phyloP scores from a whole-genome alignment of 2,329 filamentous ascomycete genomes.

The Camillea tinctor region DNA sequence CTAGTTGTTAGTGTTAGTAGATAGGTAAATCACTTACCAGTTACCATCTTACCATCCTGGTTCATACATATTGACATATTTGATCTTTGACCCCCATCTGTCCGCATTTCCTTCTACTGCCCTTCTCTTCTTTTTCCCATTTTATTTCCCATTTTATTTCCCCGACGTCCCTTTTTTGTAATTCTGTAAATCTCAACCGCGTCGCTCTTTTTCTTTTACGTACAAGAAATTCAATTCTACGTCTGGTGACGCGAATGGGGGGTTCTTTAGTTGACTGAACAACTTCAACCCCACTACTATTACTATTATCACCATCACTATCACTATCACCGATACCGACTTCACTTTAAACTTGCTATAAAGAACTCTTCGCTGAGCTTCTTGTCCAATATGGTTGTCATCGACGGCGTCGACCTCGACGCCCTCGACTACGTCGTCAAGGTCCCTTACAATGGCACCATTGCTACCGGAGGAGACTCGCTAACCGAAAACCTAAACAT shows the following conservation, averaged over 20 bases:
- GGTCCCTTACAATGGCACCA: slow-evolving; percentile 64
- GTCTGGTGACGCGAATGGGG: too few species aligned
- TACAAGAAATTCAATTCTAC: not conserved
- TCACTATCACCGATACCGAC: slow-evolving; percentile 1
- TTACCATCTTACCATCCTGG: not conserved
- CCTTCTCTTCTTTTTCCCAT: too few species aligned
- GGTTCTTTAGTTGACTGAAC: too few species aligned
- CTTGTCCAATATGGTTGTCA: slow-evolving; percentile 32
- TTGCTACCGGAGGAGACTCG: slow-evolving; percentile 65
- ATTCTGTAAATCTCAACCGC: not conserved
- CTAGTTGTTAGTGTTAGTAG: too few species aligned
- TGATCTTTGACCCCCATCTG: not conserved
- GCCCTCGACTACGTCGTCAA: slow-evolving; percentile 44
- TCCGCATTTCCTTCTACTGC: not conserved
- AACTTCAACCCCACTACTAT: slow-evolving; percentile 5
- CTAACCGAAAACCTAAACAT: slow-evolving; percentile 69
- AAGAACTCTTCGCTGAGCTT: slow-evolving; percentile 9
- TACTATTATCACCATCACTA: slow-evolving; percentile 5
- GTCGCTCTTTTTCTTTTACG: not conserved
- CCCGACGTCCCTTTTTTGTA: not conserved
- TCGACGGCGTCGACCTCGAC: slow-evolving; percentile 43
- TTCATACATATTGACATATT: not conserved
- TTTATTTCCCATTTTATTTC: too few species aligned
- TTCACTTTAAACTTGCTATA: not conserved
- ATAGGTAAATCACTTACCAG: too few species aligned